These are phyloP conservation scores for Enterocytospora artemiae DNA, from an alignment of 371 early-diverging fungal species.

Conservation along the genomic window DNA sequence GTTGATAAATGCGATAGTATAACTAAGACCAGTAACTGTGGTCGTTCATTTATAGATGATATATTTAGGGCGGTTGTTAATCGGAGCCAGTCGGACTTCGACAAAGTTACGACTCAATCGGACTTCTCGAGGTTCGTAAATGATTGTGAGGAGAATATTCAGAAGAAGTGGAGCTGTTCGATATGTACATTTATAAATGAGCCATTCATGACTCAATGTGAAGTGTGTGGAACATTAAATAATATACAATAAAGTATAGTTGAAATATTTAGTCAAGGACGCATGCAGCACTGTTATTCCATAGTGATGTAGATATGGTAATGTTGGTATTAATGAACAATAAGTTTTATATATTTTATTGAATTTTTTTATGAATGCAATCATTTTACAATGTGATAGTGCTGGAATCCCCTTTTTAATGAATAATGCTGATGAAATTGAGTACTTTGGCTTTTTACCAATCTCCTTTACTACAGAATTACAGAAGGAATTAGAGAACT, in stretches of 20 bases:
- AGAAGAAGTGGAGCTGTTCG: slow-evolving; percentile 64
- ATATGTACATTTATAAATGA: slow-evolving; percentile 80
- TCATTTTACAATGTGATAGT: too few species aligned
- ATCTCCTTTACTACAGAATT: slow-evolving; percentile 44
- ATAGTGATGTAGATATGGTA: too few species aligned
- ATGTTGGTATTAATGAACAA: too few species aligned
- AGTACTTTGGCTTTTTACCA: slow-evolving; percentile 56
- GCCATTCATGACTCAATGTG: slow-evolving; percentile 64
- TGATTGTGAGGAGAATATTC: slow-evolving; percentile 40
- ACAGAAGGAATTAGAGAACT: slow-evolving; percentile 23
- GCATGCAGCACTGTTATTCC: too few species aligned
- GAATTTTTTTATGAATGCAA: too few species aligned
- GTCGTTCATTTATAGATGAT: too few species aligned
- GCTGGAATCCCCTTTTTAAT: too few species aligned
- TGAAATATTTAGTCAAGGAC: neutral
- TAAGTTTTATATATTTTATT: too few species aligned
- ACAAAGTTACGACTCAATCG: too few species aligned
- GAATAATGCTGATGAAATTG: slow-evolving; percentile 55
- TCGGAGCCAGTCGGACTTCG: too few species aligned
- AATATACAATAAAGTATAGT: neutral
- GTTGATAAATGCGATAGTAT: slow-evolving; percentile 7
- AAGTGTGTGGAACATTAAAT: slow-evolving; percentile 80
- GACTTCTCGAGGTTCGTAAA: slow-evolving; percentile 31
- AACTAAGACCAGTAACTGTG: neutral
- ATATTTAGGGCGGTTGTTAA: too few species aligned